phyloP scores from a whole-genome alignment of 129 eudicot genomes.

The Arctium minus region DNA sequence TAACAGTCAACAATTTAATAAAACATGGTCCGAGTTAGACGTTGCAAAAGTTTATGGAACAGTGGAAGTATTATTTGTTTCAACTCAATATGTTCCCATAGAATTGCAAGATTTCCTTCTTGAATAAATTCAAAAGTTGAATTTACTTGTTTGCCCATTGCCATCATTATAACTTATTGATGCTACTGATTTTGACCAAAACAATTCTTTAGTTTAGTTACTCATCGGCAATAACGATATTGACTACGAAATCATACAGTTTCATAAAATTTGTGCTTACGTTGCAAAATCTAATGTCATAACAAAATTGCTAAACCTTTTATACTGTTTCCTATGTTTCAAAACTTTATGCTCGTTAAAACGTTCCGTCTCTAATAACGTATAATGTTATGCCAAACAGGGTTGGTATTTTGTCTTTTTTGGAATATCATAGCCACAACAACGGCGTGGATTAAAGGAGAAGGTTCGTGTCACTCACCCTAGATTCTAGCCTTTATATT shows the following conservation, averaged over 20 bases:
- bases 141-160: too few species aligned
- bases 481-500: not conserved
- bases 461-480: slow-evolving; percentile 44
- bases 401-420: slow-evolving; percentile 59
- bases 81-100: too few species aligned
- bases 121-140: too few species aligned
- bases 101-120: too few species aligned
- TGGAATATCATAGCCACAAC: slow-evolving; percentile 92
- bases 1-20: too few species aligned
- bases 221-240: too few species aligned
- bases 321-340: not conserved
- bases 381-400: slow-evolving; percentile 39
- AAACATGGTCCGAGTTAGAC: too few species aligned
- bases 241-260: not conserved
- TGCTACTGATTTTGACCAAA: too few species aligned
- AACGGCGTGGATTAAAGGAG: slow-evolving; percentile 85
- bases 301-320: not conserved
- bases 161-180: too few species aligned
- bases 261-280: not conserved
- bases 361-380: not conserved
- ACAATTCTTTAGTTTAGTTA: too few species aligned
- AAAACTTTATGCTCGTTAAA: not conserved
- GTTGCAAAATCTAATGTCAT: not conserved
- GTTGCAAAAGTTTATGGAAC: too few species aligned
- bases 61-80: too few species aligned